Evolutionary conservation across 805 yeast species (phyloP).

Genomic region (Candida sonorensis): DNA sequence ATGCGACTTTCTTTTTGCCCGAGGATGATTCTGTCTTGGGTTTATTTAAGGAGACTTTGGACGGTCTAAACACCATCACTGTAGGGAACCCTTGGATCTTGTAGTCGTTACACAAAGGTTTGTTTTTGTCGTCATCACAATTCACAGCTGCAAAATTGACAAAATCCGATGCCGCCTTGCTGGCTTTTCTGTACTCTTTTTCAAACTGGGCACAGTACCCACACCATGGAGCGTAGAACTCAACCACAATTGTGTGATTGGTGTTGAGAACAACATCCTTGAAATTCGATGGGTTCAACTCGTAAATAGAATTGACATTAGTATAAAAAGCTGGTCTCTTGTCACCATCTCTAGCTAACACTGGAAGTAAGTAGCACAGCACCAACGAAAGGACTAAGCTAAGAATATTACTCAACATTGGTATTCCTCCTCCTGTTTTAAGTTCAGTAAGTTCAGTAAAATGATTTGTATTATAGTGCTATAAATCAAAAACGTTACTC

Average conservation of each 20-base stretch:
- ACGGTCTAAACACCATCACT: slow-evolving; percentile 74
- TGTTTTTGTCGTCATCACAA: slow-evolving; percentile 69
- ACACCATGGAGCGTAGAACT: slow-evolving; percentile 98
- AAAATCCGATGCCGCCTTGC: slow-evolving; percentile 46
- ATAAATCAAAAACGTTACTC: no score
- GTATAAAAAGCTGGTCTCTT: slow-evolving; percentile 14
- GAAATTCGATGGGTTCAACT: slow-evolving; percentile 37
- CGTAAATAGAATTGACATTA: slow-evolving; percentile 19
- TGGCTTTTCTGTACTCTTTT: slow-evolving; percentile 59
- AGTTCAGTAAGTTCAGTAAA: no score
- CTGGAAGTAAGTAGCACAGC: not conserved
- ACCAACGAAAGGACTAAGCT: not conserved
- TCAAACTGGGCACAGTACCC: slow-evolving; percentile 80
- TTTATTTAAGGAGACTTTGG: slow-evolving; percentile 37
- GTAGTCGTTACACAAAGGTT: slow-evolving; percentile 59
- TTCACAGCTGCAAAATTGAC: slow-evolving; percentile 76
- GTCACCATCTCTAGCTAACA: not conserved
- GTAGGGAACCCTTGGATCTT: slow-evolving; percentile 81
- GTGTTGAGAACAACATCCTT: slow-evolving; percentile 58
- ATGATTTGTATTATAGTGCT: no score
- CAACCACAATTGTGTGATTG: slow-evolving; percentile 75
- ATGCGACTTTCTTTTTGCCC: no score
- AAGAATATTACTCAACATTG: not conserved
- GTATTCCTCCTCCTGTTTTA: no score
- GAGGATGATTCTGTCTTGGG: slow-evolving; percentile 12